phyloP scores from a whole-genome alignment of 495 filamentous ascomycete genomes.

The Trypethelium eluteriae region DNA sequence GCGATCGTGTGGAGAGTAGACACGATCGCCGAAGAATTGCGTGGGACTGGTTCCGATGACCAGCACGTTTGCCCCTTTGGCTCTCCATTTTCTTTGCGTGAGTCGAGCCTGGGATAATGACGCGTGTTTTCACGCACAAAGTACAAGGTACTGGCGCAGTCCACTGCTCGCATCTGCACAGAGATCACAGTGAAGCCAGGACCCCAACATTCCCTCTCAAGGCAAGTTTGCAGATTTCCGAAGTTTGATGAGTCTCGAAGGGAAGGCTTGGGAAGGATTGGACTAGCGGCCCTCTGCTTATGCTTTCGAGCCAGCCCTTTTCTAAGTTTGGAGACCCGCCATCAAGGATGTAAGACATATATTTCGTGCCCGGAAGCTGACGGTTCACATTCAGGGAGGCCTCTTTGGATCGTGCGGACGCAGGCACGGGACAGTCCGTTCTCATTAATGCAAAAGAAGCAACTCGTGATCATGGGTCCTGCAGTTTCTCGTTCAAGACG shows the following conservation, averaged over 20 bases:
- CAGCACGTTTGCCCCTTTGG: not conserved
- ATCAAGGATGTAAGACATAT: not conserved
- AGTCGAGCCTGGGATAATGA: not conserved
- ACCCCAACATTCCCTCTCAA: not conserved
- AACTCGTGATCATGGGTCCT: no score
- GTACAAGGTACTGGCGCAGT: not conserved
- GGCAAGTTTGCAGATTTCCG: not conserved
- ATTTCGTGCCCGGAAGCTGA: no score
- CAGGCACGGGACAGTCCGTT: no score
- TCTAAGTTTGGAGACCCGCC: constrained; percentile 9
- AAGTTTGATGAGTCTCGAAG: not conserved
- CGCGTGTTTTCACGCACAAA: not conserved
- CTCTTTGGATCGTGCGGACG: no score
- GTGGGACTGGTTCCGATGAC: not conserved
- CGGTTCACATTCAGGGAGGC: no score
- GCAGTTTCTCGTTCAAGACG: no score
- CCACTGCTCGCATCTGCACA: not conserved
- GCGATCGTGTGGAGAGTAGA: not conserved
- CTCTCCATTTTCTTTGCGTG: not conserved
- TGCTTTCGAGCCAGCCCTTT: not conserved
- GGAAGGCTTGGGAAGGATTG: not conserved
- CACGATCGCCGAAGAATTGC: not conserved
- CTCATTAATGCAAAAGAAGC: no score
- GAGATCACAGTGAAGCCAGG: not conserved
- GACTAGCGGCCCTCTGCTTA: not conserved